Percentiles rank a stretch among this genome's conserved stretches.
These are phyloP conservation scores for Spinellus fusiger DNA, from an alignment of 192 early-diverging fungal species.

Conservation along the genomic window DNA sequence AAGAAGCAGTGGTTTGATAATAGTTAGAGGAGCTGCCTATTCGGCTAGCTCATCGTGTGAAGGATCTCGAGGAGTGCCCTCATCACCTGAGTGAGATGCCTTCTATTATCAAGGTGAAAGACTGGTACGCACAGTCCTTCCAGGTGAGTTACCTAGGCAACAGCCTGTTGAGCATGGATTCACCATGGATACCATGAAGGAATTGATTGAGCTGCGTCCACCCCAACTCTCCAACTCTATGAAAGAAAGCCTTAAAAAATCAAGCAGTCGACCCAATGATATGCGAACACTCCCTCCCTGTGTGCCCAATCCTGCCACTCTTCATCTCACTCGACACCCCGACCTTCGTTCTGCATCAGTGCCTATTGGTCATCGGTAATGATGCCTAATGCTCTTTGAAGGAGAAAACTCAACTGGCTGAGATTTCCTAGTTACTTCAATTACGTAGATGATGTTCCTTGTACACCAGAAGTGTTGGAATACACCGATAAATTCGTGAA, in stretches of 20 bases:
- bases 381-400: background rate
- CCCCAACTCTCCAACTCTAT: constrained; percentile 3
- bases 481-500: constrained; percentile 86
- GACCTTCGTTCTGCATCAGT: constrained; percentile 12
- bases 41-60: constrained; percentile 87
- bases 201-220: background rate
- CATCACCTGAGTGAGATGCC: constrained; percentile 85
- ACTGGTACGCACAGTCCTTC: constrained; percentile 94
- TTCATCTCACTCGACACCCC: background rate
- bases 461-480: constrained; percentile 61
- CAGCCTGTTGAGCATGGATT: background rate
- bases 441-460: constrained; percentile 44
- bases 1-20: background rate
- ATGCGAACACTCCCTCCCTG: constrained; percentile 31
- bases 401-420: background rate
- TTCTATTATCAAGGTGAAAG: constrained; percentile 83
- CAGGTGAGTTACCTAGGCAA: constrained; percentile 32
- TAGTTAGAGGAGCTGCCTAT: constrained; percentile 81
- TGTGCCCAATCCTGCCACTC: constrained; percentile 38
- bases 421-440: constrained; percentile 45
- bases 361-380: constrained; percentile 47
- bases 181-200: background rate
- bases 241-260: constrained; percentile 17
- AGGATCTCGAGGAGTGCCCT: constrained; percentile 89
- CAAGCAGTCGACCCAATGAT: constrained; percentile 26